Percentiles rank a stretch among this genome's conserved stretches.
These are phyloP conservation scores for Blastobotrys arbuscula DNA, from an alignment of 1,139 yeast species.

Conservation along the genomic window DNA sequence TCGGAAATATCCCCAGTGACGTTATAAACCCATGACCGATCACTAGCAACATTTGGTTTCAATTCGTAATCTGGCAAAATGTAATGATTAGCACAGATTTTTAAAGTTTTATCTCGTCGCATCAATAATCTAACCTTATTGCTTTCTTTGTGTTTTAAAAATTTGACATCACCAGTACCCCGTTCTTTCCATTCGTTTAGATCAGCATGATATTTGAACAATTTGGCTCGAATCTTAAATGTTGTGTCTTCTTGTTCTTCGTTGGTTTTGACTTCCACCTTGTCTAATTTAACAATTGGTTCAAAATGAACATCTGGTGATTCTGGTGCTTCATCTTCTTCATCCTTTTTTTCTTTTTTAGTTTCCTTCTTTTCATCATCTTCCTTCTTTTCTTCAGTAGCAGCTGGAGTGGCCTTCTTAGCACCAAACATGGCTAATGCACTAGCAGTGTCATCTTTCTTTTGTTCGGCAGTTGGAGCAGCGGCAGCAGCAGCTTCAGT, in stretches of 20 bases:
- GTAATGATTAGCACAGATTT: slow-evolving; percentile 96
- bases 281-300: slow-evolving; percentile 90
- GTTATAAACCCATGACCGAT: slow-evolving; percentile 96
- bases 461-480: slow-evolving; percentile 7
- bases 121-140: slow-evolving; percentile 83
- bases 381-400: slow-evolving; percentile 18
- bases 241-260: slow-evolving; percentile 92
- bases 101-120: slow-evolving; percentile 98
- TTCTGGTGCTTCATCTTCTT: slow-evolving; percentile 62
- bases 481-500: slow-evolving; percentile 16
- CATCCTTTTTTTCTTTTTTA: slow-evolving; percentile 18
- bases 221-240: slow-evolving; percentile 80
- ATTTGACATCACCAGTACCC: slow-evolving; percentile 98
- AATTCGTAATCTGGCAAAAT: slow-evolving; percentile 79
- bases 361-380: slow-evolving; percentile 32
- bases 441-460: slow-evolving; percentile 5
- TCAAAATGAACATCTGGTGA: slow-evolving; percentile 95
- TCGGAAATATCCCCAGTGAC: slow-evolving; percentile 94
- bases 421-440: slow-evolving; percentile 20
- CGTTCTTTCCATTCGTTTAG: slow-evolving; percentile 97
- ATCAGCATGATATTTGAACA: slow-evolving; percentile 76
- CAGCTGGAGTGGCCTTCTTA: slow-evolving; percentile 23
- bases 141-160: slow-evolving; percentile 78
- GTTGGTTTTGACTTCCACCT: slow-evolving; percentile 93
- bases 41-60: slow-evolving; percentile 93